Percentiles rank a stretch among this genome's conserved stretches.
phyloP scores from a whole-genome alignment of 2,329 filamentous ascomycete species.

The Paecilomyces sp. region DNA sequence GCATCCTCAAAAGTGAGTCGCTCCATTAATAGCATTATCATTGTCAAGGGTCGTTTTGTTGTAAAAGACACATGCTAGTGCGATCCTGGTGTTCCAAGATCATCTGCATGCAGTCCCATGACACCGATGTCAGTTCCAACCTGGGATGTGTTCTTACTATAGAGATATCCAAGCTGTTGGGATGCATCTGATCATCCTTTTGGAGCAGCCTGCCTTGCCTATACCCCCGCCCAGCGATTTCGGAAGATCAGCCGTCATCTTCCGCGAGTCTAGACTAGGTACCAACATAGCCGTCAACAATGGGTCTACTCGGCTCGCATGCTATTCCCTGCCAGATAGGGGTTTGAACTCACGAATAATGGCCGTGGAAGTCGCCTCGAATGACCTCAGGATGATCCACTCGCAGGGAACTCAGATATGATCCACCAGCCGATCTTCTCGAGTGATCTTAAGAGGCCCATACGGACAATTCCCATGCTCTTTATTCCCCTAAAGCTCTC shows the following conservation, averaged over 20 bases:
- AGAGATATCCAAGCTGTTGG: neutral
- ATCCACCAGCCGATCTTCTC: neutral
- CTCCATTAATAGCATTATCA: neutral
- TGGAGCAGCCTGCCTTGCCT: neutral
- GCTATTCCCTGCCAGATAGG: neutral
- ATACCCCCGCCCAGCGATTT: neutral
- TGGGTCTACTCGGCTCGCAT: neutral
- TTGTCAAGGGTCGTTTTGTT: neutral
- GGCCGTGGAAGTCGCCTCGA: neutral
- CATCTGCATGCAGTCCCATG: neutral
- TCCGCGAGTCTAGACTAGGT: neutral
- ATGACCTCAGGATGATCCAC: neutral
- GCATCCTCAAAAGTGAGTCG: neutral
- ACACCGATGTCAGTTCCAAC: neutral
- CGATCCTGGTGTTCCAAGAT: neutral
- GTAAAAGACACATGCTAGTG: neutral
- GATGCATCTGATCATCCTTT: neutral
- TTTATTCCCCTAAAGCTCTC: neutral
- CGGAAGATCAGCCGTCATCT: neutral
- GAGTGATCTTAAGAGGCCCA: neutral
- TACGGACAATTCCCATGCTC: neutral
- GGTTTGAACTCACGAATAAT: neutral
- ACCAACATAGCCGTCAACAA: neutral
- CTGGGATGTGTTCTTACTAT: neutral
- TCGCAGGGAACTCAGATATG: neutral